Conservation (phyloP, 2,329 filamentous ascomycete genomes). For the Ambrosiella beaveri region DNA sequence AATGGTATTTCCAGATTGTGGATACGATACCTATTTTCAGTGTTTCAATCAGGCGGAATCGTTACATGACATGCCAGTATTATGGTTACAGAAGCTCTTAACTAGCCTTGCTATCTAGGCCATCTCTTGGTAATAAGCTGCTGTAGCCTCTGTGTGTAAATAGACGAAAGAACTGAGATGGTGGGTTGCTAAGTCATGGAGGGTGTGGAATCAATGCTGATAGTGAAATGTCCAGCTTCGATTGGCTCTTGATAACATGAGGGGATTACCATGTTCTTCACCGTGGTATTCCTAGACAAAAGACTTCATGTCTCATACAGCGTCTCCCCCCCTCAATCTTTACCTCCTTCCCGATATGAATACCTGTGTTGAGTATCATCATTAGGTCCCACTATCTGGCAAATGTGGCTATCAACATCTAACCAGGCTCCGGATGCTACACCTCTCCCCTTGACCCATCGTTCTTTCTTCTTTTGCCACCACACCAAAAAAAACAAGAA, state of each 20-base stretch:
- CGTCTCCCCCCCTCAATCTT: not conserved
- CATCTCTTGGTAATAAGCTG: no score
- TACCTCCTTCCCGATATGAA: not conserved
- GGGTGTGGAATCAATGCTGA: not conserved
- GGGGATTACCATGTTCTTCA: not conserved
- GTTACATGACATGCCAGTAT: not conserved
- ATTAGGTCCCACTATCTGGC: not conserved
- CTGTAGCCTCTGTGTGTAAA: not conserved
- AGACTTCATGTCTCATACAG: not conserved
- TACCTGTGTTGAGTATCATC: no score
- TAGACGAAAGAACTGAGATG: not conserved
- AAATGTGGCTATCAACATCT: not conserved
- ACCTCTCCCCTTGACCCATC: not conserved
- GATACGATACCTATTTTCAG: not conserved
- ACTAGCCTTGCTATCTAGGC: no score
- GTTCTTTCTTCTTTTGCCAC: not conserved
- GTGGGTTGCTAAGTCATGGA: not conserved
- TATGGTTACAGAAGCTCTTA: no score
- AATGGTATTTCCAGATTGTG: not conserved
- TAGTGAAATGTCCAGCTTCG: not conserved
- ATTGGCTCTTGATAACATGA: not conserved
- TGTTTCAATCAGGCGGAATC: not conserved
- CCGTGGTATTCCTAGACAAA: not conserved
- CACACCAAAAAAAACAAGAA: not conserved
- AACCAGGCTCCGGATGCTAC: not conserved